These are phyloP conservation scores for Malassezia caprae DNA, from an alignment of 1,284 basidiomycete species.

Conservation along the genomic window DNA sequence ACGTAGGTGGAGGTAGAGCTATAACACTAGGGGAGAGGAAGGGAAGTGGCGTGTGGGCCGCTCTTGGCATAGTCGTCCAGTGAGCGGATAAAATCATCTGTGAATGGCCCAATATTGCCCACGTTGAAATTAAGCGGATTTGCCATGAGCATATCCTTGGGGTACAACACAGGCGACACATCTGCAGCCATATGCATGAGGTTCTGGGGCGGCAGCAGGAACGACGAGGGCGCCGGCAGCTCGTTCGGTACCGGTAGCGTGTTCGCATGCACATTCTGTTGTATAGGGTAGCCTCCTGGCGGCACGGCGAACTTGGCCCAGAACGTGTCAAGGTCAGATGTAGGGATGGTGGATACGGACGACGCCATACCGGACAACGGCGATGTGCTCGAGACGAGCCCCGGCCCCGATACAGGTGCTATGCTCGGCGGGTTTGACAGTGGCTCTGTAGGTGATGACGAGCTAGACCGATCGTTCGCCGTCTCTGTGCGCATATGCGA, in stretches of 20 bases:
- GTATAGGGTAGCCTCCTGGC: background rate
- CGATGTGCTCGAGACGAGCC: background rate
- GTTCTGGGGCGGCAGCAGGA: background rate
- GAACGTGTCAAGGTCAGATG: constrained; percentile 12
- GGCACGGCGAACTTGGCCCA: constrained; percentile 10
- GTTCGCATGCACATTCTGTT: background rate
- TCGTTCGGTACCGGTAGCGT: background rate
- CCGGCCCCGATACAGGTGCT: background rate
- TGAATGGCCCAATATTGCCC: background rate
- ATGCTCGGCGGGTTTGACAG: background rate
- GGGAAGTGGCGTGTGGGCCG: background rate
- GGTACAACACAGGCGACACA: background rate
- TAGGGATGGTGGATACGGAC: background rate
- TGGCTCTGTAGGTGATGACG: background rate
- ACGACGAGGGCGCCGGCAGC: background rate
- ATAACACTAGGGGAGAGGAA: background rate
- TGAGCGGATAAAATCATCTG: constrained; percentile 12
- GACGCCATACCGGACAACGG: background rate
- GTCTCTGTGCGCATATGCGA: background rate
- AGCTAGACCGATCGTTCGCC: background rate
- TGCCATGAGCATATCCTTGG: background rate
- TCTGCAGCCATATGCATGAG: background rate
- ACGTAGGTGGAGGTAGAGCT: background rate
- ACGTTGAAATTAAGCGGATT: constrained; percentile 1
- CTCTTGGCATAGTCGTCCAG: constrained; percentile 2